These are phyloP conservation scores for Saccharomyces paradoxus DNA, from an alignment of 805 yeast genomes.

Conservation along the genomic window DNA sequence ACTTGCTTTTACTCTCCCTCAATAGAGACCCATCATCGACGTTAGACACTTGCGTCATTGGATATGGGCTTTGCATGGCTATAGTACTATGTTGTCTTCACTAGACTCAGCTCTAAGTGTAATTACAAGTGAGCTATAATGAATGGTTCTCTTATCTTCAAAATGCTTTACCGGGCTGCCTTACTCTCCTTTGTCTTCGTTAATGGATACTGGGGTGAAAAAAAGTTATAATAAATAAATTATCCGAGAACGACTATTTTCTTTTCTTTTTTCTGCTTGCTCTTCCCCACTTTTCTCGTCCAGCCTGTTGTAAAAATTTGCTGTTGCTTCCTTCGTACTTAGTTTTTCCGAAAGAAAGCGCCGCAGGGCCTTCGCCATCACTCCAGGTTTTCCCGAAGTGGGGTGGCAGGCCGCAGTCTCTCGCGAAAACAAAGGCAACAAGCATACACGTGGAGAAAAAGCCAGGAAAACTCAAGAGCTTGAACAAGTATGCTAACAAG, in stretches of 20 bases:
- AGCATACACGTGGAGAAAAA: background rate
- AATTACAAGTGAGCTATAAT: background rate
- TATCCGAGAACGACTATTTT: background rate
- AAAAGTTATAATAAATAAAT: background rate
- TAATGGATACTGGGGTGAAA: background rate
- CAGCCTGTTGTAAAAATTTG: background rate
- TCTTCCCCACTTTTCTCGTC: constrained; percentile 3
- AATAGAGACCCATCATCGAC: background rate
- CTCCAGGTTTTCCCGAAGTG: background rate
- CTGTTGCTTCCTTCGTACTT: background rate
- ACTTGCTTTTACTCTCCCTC: background rate
- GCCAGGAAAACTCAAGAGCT: background rate
- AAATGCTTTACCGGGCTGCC: background rate
- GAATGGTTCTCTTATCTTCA: background rate
- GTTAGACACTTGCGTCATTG: background rate
- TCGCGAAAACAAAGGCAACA: background rate
- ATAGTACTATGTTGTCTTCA: background rate
- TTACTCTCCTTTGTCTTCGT: background rate
- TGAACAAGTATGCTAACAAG: background rate
- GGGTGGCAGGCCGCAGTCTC: background rate
- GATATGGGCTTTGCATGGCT: background rate
- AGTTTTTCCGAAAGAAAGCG: background rate
- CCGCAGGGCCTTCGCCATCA: background rate
- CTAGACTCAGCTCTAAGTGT: background rate
- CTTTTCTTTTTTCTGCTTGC: constrained; percentile 6